Evolutionary conservation across 1,139 yeast species (phyloP).

Genomic region (Yamadazyma atlantica): DNA sequence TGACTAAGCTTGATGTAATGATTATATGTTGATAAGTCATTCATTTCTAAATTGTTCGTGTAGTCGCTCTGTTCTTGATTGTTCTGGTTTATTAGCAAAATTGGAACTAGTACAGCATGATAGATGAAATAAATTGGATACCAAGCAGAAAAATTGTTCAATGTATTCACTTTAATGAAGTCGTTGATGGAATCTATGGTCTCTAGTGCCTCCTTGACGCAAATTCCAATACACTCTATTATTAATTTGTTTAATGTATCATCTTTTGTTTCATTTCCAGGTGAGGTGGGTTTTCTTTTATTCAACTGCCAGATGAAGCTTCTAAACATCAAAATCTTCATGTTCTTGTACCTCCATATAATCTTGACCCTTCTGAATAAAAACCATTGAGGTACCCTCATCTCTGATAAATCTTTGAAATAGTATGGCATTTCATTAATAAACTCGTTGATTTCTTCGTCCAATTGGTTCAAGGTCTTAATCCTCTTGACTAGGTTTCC

Average conservation of each 20-base stretch:
- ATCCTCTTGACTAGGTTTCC: slow-evolving; percentile 3
- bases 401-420: slow-evolving; percentile 5
- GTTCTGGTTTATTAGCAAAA: background rate
- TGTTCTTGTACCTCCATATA: slow-evolving; percentile 11
- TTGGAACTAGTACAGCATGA: slow-evolving; percentile 9
- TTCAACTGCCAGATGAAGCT: slow-evolving; percentile 7
- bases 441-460: slow-evolving; percentile 6
- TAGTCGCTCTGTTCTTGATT: background rate
- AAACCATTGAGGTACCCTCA: slow-evolving; percentile 11
- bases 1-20: slow-evolving; percentile 5
- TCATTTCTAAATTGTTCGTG: background rate
- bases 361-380: slow-evolving; percentile 8
- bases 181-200: slow-evolving; percentile 5
- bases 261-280: background rate
- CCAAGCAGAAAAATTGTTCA: slow-evolving; percentile 7
- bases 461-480: slow-evolving; percentile 4
- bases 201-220: slow-evolving; percentile 5
- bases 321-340: slow-evolving; percentile 12
- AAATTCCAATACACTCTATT: slow-evolving; percentile 4
- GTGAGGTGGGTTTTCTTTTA: background rate
- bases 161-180: background rate
- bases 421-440: slow-evolving; percentile 5
- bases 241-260: slow-evolving; percentile 2
- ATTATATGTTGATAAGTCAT: slow-evolving; percentile 1
- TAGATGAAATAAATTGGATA: slow-evolving; percentile 7